Evolutionary conservation across 257 asterid species (phyloP).

Genomic region (Coffea canephora): DNA sequence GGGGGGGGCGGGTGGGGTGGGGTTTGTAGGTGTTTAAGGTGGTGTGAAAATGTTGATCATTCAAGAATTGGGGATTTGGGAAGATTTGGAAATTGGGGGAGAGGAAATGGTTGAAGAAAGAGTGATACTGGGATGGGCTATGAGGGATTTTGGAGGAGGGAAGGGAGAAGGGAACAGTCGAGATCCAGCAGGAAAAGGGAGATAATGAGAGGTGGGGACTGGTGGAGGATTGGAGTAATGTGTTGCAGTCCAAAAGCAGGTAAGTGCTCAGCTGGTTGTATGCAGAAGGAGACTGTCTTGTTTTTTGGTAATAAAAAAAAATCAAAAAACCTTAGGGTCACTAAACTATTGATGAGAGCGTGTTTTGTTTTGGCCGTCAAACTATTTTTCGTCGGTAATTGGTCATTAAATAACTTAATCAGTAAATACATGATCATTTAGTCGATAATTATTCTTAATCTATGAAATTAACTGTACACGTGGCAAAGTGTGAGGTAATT

Average conservation of each 20-base stretch:
- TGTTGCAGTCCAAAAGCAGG: not conserved
- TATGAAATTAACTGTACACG: too few relatives aligned
- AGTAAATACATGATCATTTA: too few relatives aligned
- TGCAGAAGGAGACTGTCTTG: not conserved
- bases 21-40: not conserved
- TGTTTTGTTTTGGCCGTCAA: too few relatives aligned
- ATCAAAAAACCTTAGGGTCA: too few relatives aligned
- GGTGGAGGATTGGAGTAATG: not conserved
- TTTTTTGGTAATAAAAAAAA: not conserved
- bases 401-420: too few relatives aligned
- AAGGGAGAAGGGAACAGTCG: not conserved
- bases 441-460: too few relatives aligned
- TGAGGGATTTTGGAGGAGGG: too few relatives aligned
- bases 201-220: not conserved
- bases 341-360: too few relatives aligned
- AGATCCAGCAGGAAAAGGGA: not conserved
- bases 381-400: too few relatives aligned
- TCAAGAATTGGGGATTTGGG: not conserved
- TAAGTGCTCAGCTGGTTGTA: not conserved
- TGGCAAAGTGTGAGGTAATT: too few relatives aligned
- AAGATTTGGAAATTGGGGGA: not conserved
- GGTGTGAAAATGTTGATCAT: not conserved
- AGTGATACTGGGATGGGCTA: not conserved
- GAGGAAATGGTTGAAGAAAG: not conserved
- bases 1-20: not conserved